Base-by-base conservation (phyloP, 208 protist species). In the Perkinsela sp. region DNA sequence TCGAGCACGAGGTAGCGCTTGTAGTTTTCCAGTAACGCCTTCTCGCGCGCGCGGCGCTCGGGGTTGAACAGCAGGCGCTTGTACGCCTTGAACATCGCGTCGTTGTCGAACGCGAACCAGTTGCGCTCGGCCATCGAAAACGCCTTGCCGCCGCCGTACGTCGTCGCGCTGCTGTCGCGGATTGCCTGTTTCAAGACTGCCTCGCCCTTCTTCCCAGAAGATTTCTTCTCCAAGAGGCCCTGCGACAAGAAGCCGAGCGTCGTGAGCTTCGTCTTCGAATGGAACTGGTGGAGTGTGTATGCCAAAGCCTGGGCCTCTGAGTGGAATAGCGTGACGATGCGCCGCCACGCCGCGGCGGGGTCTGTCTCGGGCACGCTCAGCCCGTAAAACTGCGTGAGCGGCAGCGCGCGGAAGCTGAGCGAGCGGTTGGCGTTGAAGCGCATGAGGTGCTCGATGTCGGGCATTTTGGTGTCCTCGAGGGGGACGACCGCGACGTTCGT, bases 1-100 rank as follows among this genome's bases (percentile, higher is more conserved):
- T 93, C 88, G 13, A 93, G 32, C 0, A 93, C 70, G 32, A 93
- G 74, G 72, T 91, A 93, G 1, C 82, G 82, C 57, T 72, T 68
- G 31, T 89, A 69, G 1, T 70, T 74, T 2, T 78, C 75, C 31
- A 82, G 0, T 16, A 81, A 78, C 71, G 81, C 76, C 72, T 77
- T 76, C 74, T 93, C 86, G n/a, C 85, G 75, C 1, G 15, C 16
- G 15, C 69, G 31, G 15, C 67, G 30, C 16, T 15, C 29, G 22
- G 40, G 40, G 16, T 13, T 72, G 28, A 57, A 57, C 40, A 57
- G 40, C 22, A 22, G 6, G 22, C 13, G 22, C 40, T 22, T 57
- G 22, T 57, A 57, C 40, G 6, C 22, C 13, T 6, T n/a, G 40
- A 57, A 57, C 13, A 57, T 57, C 22, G 6, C 40, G 13, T 22